A percentile compares a stretch with the other conserved stretches of the same genome.
Evolutionary conservation across 1,284 basidiomycete genomes (phyloP).

Genomic region (Trametes sp.): DNA sequence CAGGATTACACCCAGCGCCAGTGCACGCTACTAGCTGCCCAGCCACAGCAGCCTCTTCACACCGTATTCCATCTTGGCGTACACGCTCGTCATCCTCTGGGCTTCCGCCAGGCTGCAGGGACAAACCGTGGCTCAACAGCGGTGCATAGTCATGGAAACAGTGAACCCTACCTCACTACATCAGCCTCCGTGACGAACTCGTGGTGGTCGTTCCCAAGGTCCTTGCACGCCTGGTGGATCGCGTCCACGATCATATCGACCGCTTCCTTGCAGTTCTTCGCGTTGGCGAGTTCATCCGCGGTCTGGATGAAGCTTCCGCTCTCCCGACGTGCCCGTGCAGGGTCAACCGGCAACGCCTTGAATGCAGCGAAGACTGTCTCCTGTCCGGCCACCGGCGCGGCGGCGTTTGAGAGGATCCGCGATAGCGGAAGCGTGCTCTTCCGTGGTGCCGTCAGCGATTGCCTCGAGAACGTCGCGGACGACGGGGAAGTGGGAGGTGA

Average conservation of each 20-base stretch:
- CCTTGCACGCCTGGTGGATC: conserved; percentile 73
- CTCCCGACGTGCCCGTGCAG: conserved; percentile 59
- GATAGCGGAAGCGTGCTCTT: conserved; percentile 39
- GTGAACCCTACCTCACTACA: conserved; percentile 75
- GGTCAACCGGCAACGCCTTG: conserved; percentile 77
- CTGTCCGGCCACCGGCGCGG: conserved; percentile 40
- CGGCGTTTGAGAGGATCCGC: conserved; percentile 45
- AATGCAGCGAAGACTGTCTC: conserved; percentile 70
- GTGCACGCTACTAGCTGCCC: conserved; percentile 59
- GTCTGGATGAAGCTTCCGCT: conserved; percentile 63
- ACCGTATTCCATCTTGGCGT: conserved; percentile 91
- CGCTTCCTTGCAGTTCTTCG: conserved; percentile 77
- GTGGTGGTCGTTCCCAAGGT: conserved; percentile 57
- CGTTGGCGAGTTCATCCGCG: conserved; percentile 66
- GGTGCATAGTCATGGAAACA: conserved; percentile 17
- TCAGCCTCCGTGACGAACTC: conserved; percentile 71
- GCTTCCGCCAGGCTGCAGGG: conserved; percentile 76
- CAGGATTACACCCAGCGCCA: conserved; percentile 9
- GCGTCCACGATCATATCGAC: conserved; percentile 78
- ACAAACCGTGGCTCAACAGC: conserved; percentile 9
- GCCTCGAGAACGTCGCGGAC: conserved; percentile 19
- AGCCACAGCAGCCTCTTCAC: conserved; percentile 90
- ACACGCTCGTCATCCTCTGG: conserved; percentile 80
- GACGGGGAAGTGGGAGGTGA: conserved; percentile 37
- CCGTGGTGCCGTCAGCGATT: conserved; percentile 28